These are phyloP conservation scores for Cryphonectria carpinicola DNA, from an alignment of 2,329 filamentous ascomycete species.

Conservation along the genomic window DNA sequence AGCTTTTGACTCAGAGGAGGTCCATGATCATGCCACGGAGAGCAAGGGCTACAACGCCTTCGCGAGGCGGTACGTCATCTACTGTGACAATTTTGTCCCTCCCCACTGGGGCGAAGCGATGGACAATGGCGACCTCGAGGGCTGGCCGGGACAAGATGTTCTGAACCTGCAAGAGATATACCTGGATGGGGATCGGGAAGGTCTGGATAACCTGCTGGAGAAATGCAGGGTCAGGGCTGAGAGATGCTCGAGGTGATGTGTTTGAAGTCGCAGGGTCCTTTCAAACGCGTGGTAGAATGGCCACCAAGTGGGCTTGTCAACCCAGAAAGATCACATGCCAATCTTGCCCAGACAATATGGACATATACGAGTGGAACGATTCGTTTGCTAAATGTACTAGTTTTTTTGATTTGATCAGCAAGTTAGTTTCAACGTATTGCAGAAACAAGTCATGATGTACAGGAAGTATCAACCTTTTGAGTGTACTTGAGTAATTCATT, in stretches of 20 bases:
- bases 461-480: too few species aligned
- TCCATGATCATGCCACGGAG: too few species aligned
- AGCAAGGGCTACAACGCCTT: neutral
- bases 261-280: neutral
- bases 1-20: neutral
- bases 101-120: slow-evolving; percentile 9
- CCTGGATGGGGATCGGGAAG: slow-evolving; percentile 11
- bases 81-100: slow-evolving; percentile 5
- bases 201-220: slow-evolving; percentile 6
- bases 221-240: neutral
- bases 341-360: neutral
- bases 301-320: neutral
- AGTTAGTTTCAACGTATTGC: too few species aligned
- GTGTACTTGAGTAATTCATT: too few species aligned
- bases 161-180: slow-evolving; percentile 14
- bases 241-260: neutral
- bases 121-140: neutral
- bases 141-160: neutral
- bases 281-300: neutral
- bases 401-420: too few species aligned
- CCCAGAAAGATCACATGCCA: neutral
- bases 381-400: too few species aligned
- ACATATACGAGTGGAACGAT: too few species aligned
- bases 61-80: slow-evolving; percentile 16
- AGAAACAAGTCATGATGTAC: too few species aligned